Base-by-base conservation (phyloP, 495 filamentous ascomycete genomes). In the Hypomontagnella submonticulosa region DNA sequence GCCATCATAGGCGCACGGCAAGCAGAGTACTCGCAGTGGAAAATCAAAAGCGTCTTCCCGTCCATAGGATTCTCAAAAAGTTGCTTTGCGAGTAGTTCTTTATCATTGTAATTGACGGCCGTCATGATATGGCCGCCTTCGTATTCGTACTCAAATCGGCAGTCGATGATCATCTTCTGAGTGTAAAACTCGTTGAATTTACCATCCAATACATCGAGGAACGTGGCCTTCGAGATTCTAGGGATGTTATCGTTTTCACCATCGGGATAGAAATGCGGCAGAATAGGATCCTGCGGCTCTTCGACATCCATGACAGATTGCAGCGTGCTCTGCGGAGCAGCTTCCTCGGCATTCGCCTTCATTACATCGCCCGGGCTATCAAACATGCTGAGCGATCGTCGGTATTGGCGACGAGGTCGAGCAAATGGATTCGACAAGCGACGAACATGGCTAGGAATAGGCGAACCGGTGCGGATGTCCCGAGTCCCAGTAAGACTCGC, bases 61-160 rank as follows among this genome's bases (percentile, higher is more conserved):
- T 87, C 79, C 60, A 86, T 84, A 1, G 83, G 76, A 23, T 77
- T 77, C 43, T 84, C 79, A 75, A 99, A 96, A 8, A 99, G 85
- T 47, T 92, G 84, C 49, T 79, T 78, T 0, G 93, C 87, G 59
- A 99, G 80, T 30, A 87, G 75, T 64, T 98, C 94, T 76, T 97
- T 98, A 76, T 97, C 91, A 73, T 97, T 97, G 80, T 90, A 92
- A 79, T 99, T 99, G 70, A 96, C 78, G 32, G 96, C 96, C 0
- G 90, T 90, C 47, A 90, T 84, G 63, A 99, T 97, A 72, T 99
- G 96, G 13, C 96, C 96, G 42, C 96, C 96, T 30, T 96, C 89
- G 75, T 93, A 99, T 77, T 99, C 96, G 75, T 98, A 99, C 77
- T 98, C 96, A 74, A 99, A 99, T 9, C 95, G 90, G 73, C 96